A percentile compares a stretch with the other conserved stretches of the same genome.
Evolutionary conservation across 768 basidiomycete species (phyloP).

Genomic region (Floccularia luteovirens): DNA sequence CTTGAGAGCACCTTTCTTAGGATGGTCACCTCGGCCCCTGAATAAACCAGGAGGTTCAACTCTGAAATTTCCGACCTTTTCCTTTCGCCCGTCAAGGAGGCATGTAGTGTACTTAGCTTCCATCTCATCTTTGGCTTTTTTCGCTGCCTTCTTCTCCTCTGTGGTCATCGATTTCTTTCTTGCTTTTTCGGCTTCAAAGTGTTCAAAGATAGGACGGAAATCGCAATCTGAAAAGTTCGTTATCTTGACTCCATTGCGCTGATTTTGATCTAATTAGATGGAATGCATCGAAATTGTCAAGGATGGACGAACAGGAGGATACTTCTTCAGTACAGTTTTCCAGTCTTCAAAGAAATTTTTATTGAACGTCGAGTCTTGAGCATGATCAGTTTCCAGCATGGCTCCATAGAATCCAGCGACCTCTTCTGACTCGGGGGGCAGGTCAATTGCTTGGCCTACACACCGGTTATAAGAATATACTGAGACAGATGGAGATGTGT

Average conservation of each 20-base stretch:
- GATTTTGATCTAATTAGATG: constrained; percentile 6
- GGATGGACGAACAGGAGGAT: constrained; percentile 68
- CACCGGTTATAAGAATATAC: constrained; percentile 12
- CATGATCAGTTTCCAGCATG: constrained; percentile 89
- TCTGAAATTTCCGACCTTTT: constrained; percentile 97
- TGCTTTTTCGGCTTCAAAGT: constrained; percentile 88
- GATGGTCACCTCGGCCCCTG: constrained; percentile 96
- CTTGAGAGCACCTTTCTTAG: constrained; percentile 94
- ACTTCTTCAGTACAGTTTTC: constrained; percentile 62
- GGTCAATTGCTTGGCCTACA: constrained; percentile 68
- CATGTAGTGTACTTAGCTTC: constrained; percentile 85
- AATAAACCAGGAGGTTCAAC: constrained; percentile 99
- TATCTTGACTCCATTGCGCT: constrained; percentile 74
- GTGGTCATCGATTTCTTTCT: constrained; percentile 83
- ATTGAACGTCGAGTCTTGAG: constrained; percentile 80
- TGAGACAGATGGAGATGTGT: not conserved
- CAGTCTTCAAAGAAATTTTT: constrained; percentile 96
- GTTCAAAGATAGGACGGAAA: constrained; percentile 89
- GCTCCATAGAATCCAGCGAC: constrained; percentile 96
- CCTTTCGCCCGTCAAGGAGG: constrained; percentile 91
- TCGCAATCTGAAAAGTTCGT: constrained; percentile 76
- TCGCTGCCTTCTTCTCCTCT: constrained; percentile 87
- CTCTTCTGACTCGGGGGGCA: constrained; percentile 87
- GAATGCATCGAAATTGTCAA: not conserved
- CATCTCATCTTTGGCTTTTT: constrained; percentile 75